Percentiles rank a stretch among this genome's conserved stretches.
Conservation (phyloP, 176 grass and related monocot genomes). For the Hyparrhenia diplandra region DNA sequence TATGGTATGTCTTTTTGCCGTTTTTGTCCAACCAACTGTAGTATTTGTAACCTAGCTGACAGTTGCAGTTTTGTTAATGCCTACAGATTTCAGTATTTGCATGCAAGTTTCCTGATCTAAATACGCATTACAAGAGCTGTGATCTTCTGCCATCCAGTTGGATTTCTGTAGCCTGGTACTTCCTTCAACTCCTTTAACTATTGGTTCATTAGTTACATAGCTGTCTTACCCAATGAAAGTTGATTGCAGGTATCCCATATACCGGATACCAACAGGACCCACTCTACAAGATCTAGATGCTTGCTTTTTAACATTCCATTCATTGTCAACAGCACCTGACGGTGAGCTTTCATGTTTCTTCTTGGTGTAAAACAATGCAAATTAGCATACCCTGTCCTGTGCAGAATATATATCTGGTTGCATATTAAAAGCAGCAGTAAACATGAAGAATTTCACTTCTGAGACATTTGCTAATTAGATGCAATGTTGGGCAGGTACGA, state of each 20-base stretch:
- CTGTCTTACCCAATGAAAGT: conserved; percentile 19
- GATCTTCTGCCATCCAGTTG: conserved; percentile 74
- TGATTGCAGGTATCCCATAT: conserved; percentile 69
- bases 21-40: conserved; percentile 11
- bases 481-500: conserved; percentile 27
- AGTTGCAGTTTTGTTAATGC: conserved; percentile 2
- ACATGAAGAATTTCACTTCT: not conserved
- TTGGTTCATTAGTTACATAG: conserved; percentile 3
- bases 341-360: conserved; percentile 20
- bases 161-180: conserved; percentile 90
- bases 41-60: not conserved
- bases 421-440: not conserved
- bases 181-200: conserved; percentile 10
- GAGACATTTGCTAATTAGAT: conserved; percentile 17
- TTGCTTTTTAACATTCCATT: conserved; percentile 81
- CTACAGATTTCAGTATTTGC: conserved; percentile 65
- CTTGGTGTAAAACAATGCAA: not conserved
- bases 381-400: conserved; percentile 7
- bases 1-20: conserved; percentile 43
- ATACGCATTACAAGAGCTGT: conserved; percentile 59
- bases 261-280: conserved; percentile 76
- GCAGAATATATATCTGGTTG: not conserved
- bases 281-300: conserved; percentile 75
- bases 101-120: conserved; percentile 58
- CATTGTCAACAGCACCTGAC: conserved; percentile 34